Percentiles rank a stretch among this genome's conserved stretches.
Evolutionary conservation across 2,329 filamentous ascomycete species (phyloP).

Genomic region (Stagonosporopsis rhizophila): DNA sequence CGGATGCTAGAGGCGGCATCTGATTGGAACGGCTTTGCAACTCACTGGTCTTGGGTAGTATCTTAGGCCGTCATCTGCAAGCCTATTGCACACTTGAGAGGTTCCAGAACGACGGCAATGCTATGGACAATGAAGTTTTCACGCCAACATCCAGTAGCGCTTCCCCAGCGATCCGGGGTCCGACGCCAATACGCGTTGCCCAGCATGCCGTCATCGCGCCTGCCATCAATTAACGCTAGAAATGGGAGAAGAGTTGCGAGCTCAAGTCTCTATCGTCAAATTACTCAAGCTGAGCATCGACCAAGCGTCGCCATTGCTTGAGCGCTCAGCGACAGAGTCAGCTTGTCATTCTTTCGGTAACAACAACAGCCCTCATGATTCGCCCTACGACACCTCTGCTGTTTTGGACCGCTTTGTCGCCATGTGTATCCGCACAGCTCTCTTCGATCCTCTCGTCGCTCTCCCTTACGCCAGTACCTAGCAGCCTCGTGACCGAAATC

Average conservation of each 20-base stretch:
- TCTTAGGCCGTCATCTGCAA: not conserved
- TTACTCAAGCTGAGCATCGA: not conserved
- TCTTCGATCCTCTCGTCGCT: slow-evolving; percentile 18
- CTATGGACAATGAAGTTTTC: slow-evolving; percentile 6
- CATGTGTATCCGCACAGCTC: slow-evolving; percentile 23
- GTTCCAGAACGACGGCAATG: slow-evolving; percentile 6
- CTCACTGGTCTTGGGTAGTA: not conserved
- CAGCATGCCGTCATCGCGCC: slow-evolving; percentile 29
- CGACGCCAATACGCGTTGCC: slow-evolving; percentile 19
- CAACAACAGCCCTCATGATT: slow-evolving; percentile 23
- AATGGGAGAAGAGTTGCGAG: slow-evolving; percentile 1
- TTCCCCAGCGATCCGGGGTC: slow-evolving; percentile 25
- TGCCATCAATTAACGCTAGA: slow-evolving; percentile 15
- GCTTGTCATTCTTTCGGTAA: slow-evolving; percentile 21
- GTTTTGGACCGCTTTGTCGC: slow-evolving; percentile 12
- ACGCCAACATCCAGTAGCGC: slow-evolving; percentile 12
- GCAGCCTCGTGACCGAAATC: slow-evolving; percentile 8
- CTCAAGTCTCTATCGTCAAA: not conserved
- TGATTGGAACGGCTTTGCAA: not conserved
- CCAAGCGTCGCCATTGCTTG: slow-evolving; percentile 7
- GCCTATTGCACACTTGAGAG: not conserved
- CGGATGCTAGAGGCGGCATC: not conserved
- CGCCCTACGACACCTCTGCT: slow-evolving; percentile 12
- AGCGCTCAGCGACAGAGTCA: slow-evolving; percentile 3
- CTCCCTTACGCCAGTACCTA: slow-evolving; percentile 18